A percentile compares a stretch with the other conserved stretches of the same genome.
phyloP scores from a whole-genome alignment of 805 yeast species.

The Candida qinlingensis region DNA sequence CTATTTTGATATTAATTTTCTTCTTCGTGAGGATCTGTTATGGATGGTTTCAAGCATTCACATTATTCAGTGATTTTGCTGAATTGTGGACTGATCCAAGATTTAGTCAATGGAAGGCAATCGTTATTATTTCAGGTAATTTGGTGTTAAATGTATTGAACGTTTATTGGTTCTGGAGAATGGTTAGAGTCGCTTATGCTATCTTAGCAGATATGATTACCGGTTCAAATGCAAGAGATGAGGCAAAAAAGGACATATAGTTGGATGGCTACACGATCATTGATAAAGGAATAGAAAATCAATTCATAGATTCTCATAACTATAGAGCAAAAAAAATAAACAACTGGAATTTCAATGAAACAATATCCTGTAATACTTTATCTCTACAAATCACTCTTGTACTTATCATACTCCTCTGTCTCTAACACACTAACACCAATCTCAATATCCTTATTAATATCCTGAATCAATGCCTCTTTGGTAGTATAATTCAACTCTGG shows the following conservation, averaged over 20 bases:
- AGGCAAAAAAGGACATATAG: constrained; percentile 20
- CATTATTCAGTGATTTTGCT: constrained; percentile 41
- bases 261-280: too few species aligned
- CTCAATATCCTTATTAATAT: constrained; percentile 73
- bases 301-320: not conserved
- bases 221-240: constrained; percentile 21
- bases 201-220: constrained; percentile 28
- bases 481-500: constrained; percentile 87
- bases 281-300: too few species aligned
- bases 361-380: not conserved
- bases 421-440: constrained; percentile 52
- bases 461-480: constrained; percentile 73
- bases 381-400: constrained; percentile 16
- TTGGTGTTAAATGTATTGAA: constrained; percentile 56
- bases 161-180: constrained; percentile 73
- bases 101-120: constrained; percentile 38
- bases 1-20: constrained; percentile 55
- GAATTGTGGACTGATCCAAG: constrained; percentile 31
- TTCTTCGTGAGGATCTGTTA: constrained; percentile 67
- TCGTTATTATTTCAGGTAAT: constrained; percentile 38
- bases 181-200: constrained; percentile 58
- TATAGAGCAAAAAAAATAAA: not conserved
- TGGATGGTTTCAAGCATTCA: constrained; percentile 65
- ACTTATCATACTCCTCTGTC: constrained; percentile 35
- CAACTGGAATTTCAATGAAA: not conserved